These are phyloP conservation scores for Globisporangium perplexum DNA, from an alignment of 352 stramenopile genomes.

Conservation along the genomic window DNA sequence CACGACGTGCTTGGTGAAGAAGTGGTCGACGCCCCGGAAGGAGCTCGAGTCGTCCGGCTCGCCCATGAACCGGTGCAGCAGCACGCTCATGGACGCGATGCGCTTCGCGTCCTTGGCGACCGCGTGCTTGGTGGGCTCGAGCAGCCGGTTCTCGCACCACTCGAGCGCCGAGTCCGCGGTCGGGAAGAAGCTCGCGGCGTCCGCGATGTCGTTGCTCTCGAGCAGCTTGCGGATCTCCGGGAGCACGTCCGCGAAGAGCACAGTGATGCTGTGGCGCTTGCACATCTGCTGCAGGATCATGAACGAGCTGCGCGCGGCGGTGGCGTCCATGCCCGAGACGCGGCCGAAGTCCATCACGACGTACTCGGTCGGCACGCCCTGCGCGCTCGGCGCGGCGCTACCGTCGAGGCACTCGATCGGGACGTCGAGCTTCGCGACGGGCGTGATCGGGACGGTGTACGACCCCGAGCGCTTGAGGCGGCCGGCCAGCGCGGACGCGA, in stretches of 20 bases:
- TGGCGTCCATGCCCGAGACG: constrained; percentile 87
- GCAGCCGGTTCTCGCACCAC: constrained; percentile 66
- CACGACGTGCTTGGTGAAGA: constrained; percentile 54
- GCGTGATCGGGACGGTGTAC: constrained; percentile 44
- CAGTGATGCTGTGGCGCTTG: constrained; percentile 55
- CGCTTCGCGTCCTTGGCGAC: constrained; percentile 23
- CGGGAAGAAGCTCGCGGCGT: constrained; percentile 53
- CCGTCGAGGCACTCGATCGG: constrained; percentile 69
- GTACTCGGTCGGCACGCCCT: constrained; percentile 69
- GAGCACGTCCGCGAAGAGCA: constrained; percentile 67
- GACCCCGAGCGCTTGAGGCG: constrained; percentile 2
- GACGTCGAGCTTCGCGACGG: constrained; percentile 38
- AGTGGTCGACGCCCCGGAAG: constrained; percentile 61
- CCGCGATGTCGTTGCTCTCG: constrained; percentile 69
- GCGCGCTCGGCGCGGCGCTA: constrained; percentile 32
- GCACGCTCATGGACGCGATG: constrained; percentile 53
- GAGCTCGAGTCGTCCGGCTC: constrained; percentile 59
- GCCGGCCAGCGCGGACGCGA: neutral
- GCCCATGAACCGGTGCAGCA: constrained; percentile 78
- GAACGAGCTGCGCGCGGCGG: constrained; percentile 71
- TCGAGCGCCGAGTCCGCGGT: constrained; percentile 73
- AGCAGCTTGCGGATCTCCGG: constrained; percentile 63
- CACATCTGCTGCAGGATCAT: constrained; percentile 83
- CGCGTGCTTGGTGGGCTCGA: constrained; percentile 29
- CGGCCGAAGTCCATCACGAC: constrained; percentile 88